Evolutionary conservation across 768 basidiomycete genomes (phyloP), one percentile per base, ranked within the genome.

Genomic region (Panus rudis): DNA sequence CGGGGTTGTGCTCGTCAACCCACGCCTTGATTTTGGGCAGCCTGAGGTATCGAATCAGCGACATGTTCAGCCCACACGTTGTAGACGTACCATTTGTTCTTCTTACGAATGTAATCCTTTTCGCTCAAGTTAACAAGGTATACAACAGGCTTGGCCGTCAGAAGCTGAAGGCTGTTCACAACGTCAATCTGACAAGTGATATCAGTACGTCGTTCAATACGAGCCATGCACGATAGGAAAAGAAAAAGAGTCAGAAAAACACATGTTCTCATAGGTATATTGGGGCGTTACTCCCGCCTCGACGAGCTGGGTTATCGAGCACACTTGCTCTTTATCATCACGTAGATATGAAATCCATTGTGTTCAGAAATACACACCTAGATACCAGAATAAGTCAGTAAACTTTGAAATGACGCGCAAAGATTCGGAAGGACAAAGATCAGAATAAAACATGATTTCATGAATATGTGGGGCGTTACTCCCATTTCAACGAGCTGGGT

Each of bases 91-190:
- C 96, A 98, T 73, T 97, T 98, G 72, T 97, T 98, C 80, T 97
- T 98, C 68, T 97, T 98, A 51, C 96, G 83, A 47, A 89, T 67
- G 56, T 88, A 99, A 62, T 99, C 96, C 52, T 79, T 78, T 64
- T 98, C 93, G 46, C 87, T 91, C 37, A 99, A 70, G 67, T 99
- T 99, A 68, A 97, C 92, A 39, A 99, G 84, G 69, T 99, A 99
- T 39, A 87, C 96, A 48, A 98, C 90, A 25, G 94, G 89, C 62
- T 97, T 97, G 42, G 96, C 93, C 14, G 94, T 98, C 42, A 99
- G 76, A 20, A 99, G 81, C 53, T 81, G 76, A 45, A 99, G 80
- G 34, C 78, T 64, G 64, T 96, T 96, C 63, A 96, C 82, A 43
- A 90, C 79, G 51, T 93, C 92, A 51, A 94, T 82, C 91, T 94